phyloP scores from a whole-genome alignment of 2,329 filamentous ascomycete species.

The Pseudocercospora cruenta region DNA sequence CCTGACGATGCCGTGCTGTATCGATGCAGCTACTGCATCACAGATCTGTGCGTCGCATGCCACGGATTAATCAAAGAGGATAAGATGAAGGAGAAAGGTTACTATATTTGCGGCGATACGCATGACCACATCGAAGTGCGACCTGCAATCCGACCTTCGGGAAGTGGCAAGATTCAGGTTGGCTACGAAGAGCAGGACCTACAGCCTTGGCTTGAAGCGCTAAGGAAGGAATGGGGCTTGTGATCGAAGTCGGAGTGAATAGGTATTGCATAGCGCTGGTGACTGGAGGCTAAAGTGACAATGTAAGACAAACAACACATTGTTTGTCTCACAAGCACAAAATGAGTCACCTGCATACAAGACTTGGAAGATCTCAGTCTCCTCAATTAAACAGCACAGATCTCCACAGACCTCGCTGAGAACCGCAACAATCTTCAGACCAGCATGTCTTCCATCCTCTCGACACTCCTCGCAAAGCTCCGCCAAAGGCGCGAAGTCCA shows the following conservation, averaged over 20 bases:
- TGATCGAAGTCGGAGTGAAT: neutral
- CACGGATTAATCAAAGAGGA: too few relatives aligned
- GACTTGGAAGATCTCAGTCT: neutral
- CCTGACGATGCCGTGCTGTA: too few relatives aligned
- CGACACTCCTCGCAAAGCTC: neutral
- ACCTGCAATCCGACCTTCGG: too few relatives aligned
- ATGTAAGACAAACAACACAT: neutral
- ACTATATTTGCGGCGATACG: too few relatives aligned
- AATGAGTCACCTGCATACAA: neutral
- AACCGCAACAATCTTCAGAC: neutral
- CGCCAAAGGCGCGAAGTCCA: slow-evolving; percentile 3
- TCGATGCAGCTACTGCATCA: too few relatives aligned
- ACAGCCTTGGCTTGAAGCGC: neutral
- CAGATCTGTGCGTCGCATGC: too few relatives aligned
- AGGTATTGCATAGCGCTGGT: neutral
- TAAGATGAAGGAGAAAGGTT: too few relatives aligned
- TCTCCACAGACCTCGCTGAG: neutral
- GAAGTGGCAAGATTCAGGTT: neutral
- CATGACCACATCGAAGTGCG: too few relatives aligned
- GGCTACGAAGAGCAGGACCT: neutral
- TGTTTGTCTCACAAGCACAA: neutral
- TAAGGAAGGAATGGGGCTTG: neutral
- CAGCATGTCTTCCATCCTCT: neutral
- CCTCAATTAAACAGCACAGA: neutral
- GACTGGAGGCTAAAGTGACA: neutral